Evolutionary conservation across 2,329 filamentous ascomycete genomes (phyloP).

Genomic region (Alternaria metachromatica): DNA sequence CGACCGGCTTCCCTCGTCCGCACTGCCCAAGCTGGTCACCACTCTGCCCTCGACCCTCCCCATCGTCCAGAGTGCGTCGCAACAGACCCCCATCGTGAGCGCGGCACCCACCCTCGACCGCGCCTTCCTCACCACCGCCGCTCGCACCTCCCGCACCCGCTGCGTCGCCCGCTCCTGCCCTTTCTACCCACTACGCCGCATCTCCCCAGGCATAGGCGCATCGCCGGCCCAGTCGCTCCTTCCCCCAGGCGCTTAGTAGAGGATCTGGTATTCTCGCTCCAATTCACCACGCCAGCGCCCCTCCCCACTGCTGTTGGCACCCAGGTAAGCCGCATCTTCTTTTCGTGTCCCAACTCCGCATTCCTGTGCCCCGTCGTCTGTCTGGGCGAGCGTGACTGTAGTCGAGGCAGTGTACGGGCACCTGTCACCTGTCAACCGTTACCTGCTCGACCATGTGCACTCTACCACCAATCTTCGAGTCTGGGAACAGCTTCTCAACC

Average conservation of each 20-base stretch:
- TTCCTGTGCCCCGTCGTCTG: constrained; percentile 6
- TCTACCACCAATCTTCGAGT: constrained; percentile 12
- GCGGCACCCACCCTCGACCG: constrained; percentile 5
- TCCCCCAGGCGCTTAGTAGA: constrained; percentile 51
- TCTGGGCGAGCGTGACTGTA: constrained; percentile 9
- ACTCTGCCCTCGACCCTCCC: background rate
- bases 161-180: constrained; percentile 20
- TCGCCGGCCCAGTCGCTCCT: constrained; percentile 47
- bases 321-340: constrained; percentile 41
- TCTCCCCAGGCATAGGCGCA: constrained; percentile 36
- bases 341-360: constrained; percentile 22
- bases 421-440: constrained; percentile 14
- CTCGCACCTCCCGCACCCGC: constrained; percentile 3
- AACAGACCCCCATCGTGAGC: constrained; percentile 10
- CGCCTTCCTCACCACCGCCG: constrained; percentile 4
- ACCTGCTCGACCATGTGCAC: constrained; percentile 12
- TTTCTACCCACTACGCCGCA: constrained; percentile 31
- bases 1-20: constrained; percentile 31
- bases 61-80: constrained; percentile 15
- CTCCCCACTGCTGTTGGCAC: constrained; percentile 29
- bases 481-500: constrained; percentile 2
- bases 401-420: constrained; percentile 11
- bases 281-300: constrained; percentile 33
- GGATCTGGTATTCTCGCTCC: constrained; percentile 53
- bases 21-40: constrained; percentile 28